Percentiles rank a stretch among this genome's conserved stretches.
Evolutionary conservation across 2,329 filamentous ascomycete species (phyloP).

Genomic region (Sarocladiaceae sp.): DNA sequence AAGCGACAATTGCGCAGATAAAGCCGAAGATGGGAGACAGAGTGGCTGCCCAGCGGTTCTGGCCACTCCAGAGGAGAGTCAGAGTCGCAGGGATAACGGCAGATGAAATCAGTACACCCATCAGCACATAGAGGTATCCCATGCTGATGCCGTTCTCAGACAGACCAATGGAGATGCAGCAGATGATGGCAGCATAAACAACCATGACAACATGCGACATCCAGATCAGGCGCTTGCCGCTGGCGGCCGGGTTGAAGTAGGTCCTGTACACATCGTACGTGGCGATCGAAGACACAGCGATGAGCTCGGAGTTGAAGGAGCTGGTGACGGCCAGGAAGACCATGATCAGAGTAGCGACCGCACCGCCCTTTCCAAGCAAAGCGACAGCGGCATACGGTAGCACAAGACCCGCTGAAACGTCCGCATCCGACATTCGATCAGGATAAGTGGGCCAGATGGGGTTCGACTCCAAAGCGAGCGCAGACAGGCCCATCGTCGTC

Average conservation of each 20-base stretch:
- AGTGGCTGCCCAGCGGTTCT: slow-evolving; percentile 69
- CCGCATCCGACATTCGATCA: slow-evolving; percentile 64
- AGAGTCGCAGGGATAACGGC: slow-evolving; percentile 80
- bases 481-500: slow-evolving; percentile 82
- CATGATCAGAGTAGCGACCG: slow-evolving; percentile 64
- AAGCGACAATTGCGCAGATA: slow-evolving; percentile 62
- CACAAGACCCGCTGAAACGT: slow-evolving; percentile 79
- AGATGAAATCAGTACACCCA: slow-evolving; percentile 86
- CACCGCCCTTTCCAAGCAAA: slow-evolving; percentile 43
- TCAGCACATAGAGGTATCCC: slow-evolving; percentile 84
- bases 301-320: slow-evolving; percentile 76
- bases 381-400: slow-evolving; percentile 82
- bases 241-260: slow-evolving; percentile 75
- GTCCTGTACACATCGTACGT: slow-evolving; percentile 88
- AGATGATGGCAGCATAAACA: slow-evolving; percentile 70
- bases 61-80: slow-evolving; percentile 75
- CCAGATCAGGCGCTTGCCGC: slow-evolving; percentile 72
- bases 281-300: slow-evolving; percentile 80
- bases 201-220: slow-evolving; percentile 72
- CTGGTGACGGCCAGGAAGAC: slow-evolving; percentile 90
- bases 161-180: slow-evolving; percentile 69
- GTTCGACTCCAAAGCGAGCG: slow-evolving; percentile 72
- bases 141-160: slow-evolving; percentile 74
- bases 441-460: slow-evolving; percentile 70
- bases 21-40: slow-evolving; percentile 65